These are phyloP conservation scores for Hylodesmum podocarpum DNA, from an alignment of 306 rosid species.

Conservation along the genomic window DNA sequence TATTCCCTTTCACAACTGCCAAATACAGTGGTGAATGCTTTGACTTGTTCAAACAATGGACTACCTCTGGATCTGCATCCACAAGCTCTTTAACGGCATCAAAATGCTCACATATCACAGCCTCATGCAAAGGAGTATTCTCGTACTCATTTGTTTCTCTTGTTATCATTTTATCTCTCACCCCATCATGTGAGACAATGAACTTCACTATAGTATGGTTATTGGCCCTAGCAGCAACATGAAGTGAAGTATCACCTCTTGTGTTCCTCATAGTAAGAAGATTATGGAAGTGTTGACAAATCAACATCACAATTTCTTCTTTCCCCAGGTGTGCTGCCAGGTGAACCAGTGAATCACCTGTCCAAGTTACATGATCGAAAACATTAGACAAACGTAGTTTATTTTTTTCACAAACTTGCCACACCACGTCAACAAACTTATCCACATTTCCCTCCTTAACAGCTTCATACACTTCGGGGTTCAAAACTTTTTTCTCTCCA, in stretches of 20 bases:
- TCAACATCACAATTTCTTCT: not conserved
- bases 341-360: slow-evolving; percentile 32
- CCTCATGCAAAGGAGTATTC: slow-evolving; percentile 36
- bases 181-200: not conserved
- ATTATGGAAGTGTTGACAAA: not conserved
- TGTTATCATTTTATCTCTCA: not conserved
- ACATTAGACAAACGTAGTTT: not conserved
- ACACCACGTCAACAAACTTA: not conserved
- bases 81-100: not conserved
- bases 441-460: not conserved
- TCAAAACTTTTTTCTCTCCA: not conserved
- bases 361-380: not conserved
- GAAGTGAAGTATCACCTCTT: slow-evolving; percentile 27
- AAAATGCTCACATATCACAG: not conserved
- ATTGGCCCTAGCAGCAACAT: slow-evolving; percentile 17
- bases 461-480: not conserved
- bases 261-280: not conserved
- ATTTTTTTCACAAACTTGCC: not conserved
- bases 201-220: not conserved
- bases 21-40: slow-evolving; percentile 24
- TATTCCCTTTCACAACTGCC: not conserved
- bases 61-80: not conserved
- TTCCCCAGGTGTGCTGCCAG: slow-evolving; percentile 5
- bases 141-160: not conserved
- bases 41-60: not conserved